A percentile compares a stretch with the other conserved stretches of the same genome.
These are phyloP conservation scores for Mucor sp. DNA, from an alignment of 371 early-diverging fungal species.

Conservation along the genomic window DNA sequence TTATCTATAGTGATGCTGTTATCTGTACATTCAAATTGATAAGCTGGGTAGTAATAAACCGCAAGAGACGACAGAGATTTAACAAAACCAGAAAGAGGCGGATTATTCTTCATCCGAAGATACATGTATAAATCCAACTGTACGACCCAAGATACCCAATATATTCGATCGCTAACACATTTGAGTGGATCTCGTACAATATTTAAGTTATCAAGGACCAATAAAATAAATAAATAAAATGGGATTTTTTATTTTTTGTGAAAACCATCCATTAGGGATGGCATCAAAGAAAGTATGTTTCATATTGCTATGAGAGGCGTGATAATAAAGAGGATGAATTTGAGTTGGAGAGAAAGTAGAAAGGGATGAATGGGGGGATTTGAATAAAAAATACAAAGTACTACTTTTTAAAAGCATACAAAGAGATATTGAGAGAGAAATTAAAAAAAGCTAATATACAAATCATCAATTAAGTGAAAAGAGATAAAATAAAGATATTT, in stretches of 20 bases:
- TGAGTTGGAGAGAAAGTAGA: not conserved
- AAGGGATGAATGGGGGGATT: not conserved
- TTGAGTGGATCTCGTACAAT: not conserved
- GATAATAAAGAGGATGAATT: not conserved
- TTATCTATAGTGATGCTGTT: not conserved
- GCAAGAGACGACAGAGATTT: not conserved
- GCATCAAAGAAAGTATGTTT: not conserved
- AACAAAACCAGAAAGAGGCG: not conserved
- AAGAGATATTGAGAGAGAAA: not conserved
- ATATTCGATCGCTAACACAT: not conserved
- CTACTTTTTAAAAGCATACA: not conserved
- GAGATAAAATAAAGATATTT: not conserved
- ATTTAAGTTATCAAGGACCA: not conserved
- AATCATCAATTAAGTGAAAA: constrained; percentile 5
- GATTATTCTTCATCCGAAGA: not conserved
- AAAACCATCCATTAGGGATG: not conserved
- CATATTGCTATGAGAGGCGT: not conserved
- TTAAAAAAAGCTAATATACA: not conserved
- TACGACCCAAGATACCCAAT: not conserved
- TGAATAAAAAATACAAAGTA: constrained; percentile 2
- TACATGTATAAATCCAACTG: not conserved
- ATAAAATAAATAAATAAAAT: not conserved
- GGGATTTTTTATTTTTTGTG: not conserved
- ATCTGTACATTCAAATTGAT: not conserved
- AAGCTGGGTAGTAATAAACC: not conserved